phyloP scores from a whole-genome alignment of 2,329 filamentous ascomycete species.

The Erysiphe pulchra region DNA sequence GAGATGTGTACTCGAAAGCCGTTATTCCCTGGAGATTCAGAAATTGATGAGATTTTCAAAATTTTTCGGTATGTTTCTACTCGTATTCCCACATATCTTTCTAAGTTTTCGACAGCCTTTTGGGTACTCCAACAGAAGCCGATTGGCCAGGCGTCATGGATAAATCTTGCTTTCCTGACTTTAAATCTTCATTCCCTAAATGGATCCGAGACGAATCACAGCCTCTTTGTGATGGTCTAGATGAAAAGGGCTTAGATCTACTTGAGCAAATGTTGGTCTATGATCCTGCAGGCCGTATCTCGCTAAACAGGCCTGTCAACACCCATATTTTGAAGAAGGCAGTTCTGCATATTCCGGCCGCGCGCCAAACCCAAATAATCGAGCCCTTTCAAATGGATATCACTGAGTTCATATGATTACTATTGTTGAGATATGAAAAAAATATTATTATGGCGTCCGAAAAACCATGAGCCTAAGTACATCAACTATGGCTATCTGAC shows the following conservation, averaged over 20 bases:
- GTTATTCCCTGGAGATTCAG: slow-evolving; percentile 74
- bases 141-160: slow-evolving; percentile 55
- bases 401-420: too few species aligned
- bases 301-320: slow-evolving; percentile 69
- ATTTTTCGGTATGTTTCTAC: slow-evolving; percentile 48
- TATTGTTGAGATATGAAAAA: too few species aligned
- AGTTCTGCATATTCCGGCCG: too few species aligned
- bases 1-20: slow-evolving; percentile 92
- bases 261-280: slow-evolving; percentile 53
- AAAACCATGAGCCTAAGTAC: too few species aligned
- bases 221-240: slow-evolving; percentile 44
- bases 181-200: slow-evolving; percentile 78
- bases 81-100: background rate
- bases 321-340: slow-evolving; percentile 46
- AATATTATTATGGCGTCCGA: too few species aligned
- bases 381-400: too few species aligned
- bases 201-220: slow-evolving; percentile 48
- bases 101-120: slow-evolving; percentile 24
- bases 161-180: slow-evolving; percentile 70
- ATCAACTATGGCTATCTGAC: too few species aligned
- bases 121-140: slow-evolving; percentile 62
- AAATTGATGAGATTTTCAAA: slow-evolving; percentile 88
- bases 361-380: too few species aligned
- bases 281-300: slow-evolving; percentile 66
- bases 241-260: slow-evolving; percentile 44